Base-by-base conservation (phyloP, 306 rosid species). In the Dalbergia cochinchinensis region DNA sequence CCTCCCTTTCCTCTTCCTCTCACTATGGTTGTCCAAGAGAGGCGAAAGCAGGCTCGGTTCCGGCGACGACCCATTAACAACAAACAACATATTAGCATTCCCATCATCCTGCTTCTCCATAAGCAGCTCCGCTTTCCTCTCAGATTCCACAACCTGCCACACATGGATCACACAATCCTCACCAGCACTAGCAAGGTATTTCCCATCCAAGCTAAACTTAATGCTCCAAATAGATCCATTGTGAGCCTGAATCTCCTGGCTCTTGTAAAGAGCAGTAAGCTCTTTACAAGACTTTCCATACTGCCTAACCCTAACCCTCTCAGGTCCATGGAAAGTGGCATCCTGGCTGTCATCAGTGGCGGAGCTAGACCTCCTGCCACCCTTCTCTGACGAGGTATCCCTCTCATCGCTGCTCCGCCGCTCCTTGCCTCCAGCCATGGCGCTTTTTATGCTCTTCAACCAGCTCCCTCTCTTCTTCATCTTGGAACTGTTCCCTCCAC, bases 341-440 rank as follows among this genome's bases (percentile, higher is more conserved):
- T 96, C 99, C 77, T 96, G 99, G 78, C 99, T 93, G 77, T 96
- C 99, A 81, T 96, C 99, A 0, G 99, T 93, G 26, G 97, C 99
- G 2, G 99, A 96, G 74, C 99, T 96, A 3, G 98, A 96, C 87
- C 99, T 77, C 65, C 98, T 75, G 5, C 98, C 98, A 0, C 98
- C 99, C 64, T 91, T 93, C 82, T 96, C 99, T 16, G 99, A 96
- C 3, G 89, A 91, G 0, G 92, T 92, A 16, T 95, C 98, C 85
- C 96, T 89, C 89, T 96, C 99, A 5, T 96, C 99, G 19, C 97
- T 89, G 44, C 96, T 93, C 73, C 97, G 85, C 26, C 97, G 83
- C 62, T 96, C 99, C 69, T 84, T 91, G 58, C 90, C 87, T 12
- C 94, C 96, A 0, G 87, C 87, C 85, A 91, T 83, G 12, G 91